Percentiles rank a stretch among this genome's conserved stretches.
phyloP scores from a whole-genome alignment of 257 asterid genomes.

The Gentiana dahurica region DNA sequence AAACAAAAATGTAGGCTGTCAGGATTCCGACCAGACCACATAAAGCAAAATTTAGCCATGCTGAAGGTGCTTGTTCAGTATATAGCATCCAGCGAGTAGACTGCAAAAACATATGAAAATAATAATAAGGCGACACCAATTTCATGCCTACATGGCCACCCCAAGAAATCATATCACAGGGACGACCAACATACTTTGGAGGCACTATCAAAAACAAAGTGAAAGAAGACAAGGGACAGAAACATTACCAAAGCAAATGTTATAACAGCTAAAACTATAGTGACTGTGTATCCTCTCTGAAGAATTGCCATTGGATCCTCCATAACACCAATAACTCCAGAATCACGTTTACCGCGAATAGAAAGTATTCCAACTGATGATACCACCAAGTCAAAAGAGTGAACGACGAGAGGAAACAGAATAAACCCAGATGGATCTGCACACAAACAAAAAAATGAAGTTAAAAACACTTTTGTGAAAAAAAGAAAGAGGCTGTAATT shows the following conservation, averaged over 20 bases:
- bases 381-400: slow-evolving; percentile 92
- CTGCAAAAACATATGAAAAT: slow-evolving; percentile 36
- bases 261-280: slow-evolving; percentile 76
- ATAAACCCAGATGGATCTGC: slow-evolving; percentile 99
- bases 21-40: slow-evolving; percentile 95
- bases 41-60: slow-evolving; percentile 92
- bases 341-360: slow-evolving; percentile 60
- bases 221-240: slow-evolving; percentile 6
- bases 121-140: background rate
- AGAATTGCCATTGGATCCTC: slow-evolving; percentile 98
- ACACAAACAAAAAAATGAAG: slow-evolving; percentile 9
- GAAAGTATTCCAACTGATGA: slow-evolving; percentile 92
- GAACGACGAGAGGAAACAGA: slow-evolving; percentile 95
- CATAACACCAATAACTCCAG: slow-evolving; percentile 50
- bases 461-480: too few relatives aligned
- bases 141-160: background rate
- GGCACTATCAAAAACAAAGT: background rate
- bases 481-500: too few relatives aligned
- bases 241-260: slow-evolving; percentile 89
- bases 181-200: background rate
- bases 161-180: background rate
- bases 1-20: slow-evolving; percentile 86
- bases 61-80: slow-evolving; percentile 97
- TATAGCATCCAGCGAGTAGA: slow-evolving; percentile 97
- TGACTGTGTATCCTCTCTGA: slow-evolving; percentile 89